These are phyloP conservation scores for Trypanosoma avium DNA, from an alignment of 208 protist species.

Conservation along the genomic window DNA sequence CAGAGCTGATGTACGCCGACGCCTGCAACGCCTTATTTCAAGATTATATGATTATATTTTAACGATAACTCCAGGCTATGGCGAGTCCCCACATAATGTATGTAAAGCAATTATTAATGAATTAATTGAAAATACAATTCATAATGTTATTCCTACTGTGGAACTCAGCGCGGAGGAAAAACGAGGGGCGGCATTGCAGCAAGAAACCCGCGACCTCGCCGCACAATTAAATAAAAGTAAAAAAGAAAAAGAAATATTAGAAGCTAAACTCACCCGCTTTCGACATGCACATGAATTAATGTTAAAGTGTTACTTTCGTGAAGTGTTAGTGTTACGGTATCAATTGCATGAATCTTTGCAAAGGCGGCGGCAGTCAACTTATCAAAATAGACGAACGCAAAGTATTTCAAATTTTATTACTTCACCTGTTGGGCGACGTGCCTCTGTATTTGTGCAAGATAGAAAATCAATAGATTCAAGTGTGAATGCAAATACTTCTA, in stretches of 20 bases:
- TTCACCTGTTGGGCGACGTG: no score
- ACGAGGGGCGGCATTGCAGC: conserved; percentile 30
- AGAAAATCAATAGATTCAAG: no score
- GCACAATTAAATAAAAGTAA: conserved; percentile 23
- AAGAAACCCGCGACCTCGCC: conserved; percentile 39
- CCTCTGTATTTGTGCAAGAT: no score
- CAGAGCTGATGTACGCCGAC: conserved; percentile 59
- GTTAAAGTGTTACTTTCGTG: conserved; percentile 82
- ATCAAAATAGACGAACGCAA: neutral
- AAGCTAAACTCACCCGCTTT: conserved; percentile 31
- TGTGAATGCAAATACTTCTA: no score
- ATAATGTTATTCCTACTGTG: conserved; percentile 44
- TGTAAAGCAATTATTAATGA: conserved; percentile 49
- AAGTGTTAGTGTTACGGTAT: conserved; percentile 72
- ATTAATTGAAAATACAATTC: conserved; percentile 47
- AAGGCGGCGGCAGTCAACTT: neutral
- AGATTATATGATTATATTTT: conserved; percentile 50
- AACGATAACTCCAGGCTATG: conserved; percentile 31
- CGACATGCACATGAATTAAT: conserved; percentile 77
- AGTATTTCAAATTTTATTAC: no score
- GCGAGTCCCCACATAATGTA: conserved; percentile 52
- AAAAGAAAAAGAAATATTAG: conserved; percentile 18
- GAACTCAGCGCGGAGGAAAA: conserved; percentile 40
- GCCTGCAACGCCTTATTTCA: conserved; percentile 49
- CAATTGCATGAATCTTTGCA: conserved; percentile 25